Conservation (phyloP, 2,329 filamentous ascomycete species). For the Botrytis deweyae region DNA sequence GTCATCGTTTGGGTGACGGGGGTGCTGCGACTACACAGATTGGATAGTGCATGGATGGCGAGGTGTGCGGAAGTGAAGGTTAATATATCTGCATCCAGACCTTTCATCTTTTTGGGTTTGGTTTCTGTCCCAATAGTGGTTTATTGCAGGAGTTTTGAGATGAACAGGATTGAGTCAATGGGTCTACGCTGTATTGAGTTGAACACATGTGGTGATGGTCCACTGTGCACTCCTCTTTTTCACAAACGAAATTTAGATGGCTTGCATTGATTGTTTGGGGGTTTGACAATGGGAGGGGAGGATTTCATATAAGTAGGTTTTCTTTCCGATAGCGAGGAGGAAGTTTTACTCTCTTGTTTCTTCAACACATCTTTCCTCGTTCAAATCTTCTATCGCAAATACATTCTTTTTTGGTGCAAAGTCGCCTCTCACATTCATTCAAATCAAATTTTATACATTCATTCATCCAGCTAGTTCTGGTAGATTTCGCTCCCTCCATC, state of each 20-base stretch:
- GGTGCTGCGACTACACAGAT: neutral
- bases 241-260: neutral
- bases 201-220: neutral
- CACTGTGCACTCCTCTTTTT: neutral
- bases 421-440: slow-evolving; percentile 23
- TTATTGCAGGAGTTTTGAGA: neutral
- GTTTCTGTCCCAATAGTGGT: neutral
- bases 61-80: too few relatives aligned
- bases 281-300: neutral
- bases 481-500: slow-evolving; percentile 16
- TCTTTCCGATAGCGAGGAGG: neutral
- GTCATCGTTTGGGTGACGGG: neutral
- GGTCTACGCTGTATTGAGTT: neutral
- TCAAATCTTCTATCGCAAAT: neutral
- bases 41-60: neutral
- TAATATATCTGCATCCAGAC: slow-evolving; percentile 15
- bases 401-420: slow-evolving; percentile 21
- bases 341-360: slow-evolving; percentile 1
- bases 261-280: neutral
- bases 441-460: slow-evolving; percentile 11
- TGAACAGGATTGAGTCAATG: slow-evolving; percentile 11
- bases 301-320: slow-evolving; percentile 16
- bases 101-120: neutral
- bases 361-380: slow-evolving; percentile 15
- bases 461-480: slow-evolving; percentile 23